A percentile compares a stretch with the other conserved stretches of the same genome.
Evolutionary conservation across 2,329 filamentous ascomycete species (phyloP).

Genomic region (Acephala macrosclerotiorum): DNA sequence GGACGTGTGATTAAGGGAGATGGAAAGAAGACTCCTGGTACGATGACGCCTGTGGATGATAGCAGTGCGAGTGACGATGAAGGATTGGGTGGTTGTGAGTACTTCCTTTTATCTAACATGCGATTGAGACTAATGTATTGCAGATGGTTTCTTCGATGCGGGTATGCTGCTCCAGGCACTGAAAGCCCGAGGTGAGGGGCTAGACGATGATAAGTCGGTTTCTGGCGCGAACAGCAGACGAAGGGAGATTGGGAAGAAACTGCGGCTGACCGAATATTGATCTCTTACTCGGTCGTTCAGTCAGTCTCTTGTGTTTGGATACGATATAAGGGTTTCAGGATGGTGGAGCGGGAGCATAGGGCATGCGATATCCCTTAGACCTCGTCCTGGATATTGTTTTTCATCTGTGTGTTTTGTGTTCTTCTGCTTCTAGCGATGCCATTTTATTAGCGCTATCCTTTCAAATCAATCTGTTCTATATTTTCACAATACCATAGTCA

Average conservation of each 20-base stretch:
- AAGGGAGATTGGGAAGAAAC: conserved; percentile 77
- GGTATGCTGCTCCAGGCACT: conserved; percentile 92
- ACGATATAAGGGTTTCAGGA: no score
- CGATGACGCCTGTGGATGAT: conserved; percentile 70
- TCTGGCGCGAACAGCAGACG: conserved; percentile 65
- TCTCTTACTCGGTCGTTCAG: not conserved
- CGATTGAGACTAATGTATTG: conserved; percentile 27
- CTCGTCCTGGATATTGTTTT: no score
- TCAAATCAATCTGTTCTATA: no score
- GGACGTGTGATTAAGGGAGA: conserved; percentile 74
- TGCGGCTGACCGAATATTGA: conserved; percentile 74
- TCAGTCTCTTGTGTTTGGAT: not conserved
- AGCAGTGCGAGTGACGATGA: conserved; percentile 83
- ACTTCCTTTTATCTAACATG: not conserved
- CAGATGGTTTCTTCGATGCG: conserved; percentile 94
- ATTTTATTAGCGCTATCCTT: no score
- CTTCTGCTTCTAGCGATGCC: no score
- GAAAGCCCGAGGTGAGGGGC: conserved; percentile 70
- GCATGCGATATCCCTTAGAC: no score
- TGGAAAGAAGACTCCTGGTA: conserved; percentile 53
- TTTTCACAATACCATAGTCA: no score
- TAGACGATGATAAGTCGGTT: conserved; percentile 58
- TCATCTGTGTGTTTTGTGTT: no score
- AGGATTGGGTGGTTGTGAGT: conserved; percentile 91
- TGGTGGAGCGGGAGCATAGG: no score